phyloP scores from a whole-genome alignment of 2,329 filamentous ascomycete genomes.

The Emergomyces orientalis region DNA sequence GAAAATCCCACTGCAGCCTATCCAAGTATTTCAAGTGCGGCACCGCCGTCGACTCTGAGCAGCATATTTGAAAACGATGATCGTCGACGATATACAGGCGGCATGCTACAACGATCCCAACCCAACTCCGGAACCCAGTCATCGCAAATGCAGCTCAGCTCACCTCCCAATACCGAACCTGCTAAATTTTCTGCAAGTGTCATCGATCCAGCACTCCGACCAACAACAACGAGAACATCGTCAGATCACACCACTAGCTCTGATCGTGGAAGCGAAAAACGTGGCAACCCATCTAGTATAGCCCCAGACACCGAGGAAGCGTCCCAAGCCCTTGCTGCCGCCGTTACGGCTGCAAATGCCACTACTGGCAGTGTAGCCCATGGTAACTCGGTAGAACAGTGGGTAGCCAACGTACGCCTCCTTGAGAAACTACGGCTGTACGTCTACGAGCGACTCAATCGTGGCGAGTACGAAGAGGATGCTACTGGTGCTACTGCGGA shows the following conservation, averaged over 20 bases:
- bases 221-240: slow-evolving; percentile 8
- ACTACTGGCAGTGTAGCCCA: neutral
- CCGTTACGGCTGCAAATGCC: neutral
- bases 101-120: slow-evolving; percentile 48
- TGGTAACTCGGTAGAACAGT: slow-evolving; percentile 39
- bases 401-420: slow-evolving; percentile 57
- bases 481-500: slow-evolving; percentile 15
- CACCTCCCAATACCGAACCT: slow-evolving; percentile 7
- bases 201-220: slow-evolving; percentile 36
- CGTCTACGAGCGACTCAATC: slow-evolving; percentile 47
- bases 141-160: neutral
- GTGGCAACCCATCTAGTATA: slow-evolving; percentile 7
- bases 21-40: slow-evolving; percentile 44
- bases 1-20: slow-evolving; percentile 46
- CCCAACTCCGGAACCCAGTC: slow-evolving; percentile 27
- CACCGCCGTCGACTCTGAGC: slow-evolving; percentile 51
- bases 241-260: slow-evolving; percentile 5
- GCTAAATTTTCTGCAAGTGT: slow-evolving; percentile 29
- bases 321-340: slow-evolving; percentile 17
- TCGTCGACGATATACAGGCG: slow-evolving; percentile 52
- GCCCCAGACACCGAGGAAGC: slow-evolving; percentile 27
- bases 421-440: slow-evolving; percentile 52
- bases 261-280: neutral
- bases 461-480: slow-evolving; percentile 40
- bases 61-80: slow-evolving; percentile 52